A percentile compares a stretch with the other conserved stretches of the same genome.
Conservation (phyloP, 306 rosid species). For the Quillaja saponaria region DNA sequence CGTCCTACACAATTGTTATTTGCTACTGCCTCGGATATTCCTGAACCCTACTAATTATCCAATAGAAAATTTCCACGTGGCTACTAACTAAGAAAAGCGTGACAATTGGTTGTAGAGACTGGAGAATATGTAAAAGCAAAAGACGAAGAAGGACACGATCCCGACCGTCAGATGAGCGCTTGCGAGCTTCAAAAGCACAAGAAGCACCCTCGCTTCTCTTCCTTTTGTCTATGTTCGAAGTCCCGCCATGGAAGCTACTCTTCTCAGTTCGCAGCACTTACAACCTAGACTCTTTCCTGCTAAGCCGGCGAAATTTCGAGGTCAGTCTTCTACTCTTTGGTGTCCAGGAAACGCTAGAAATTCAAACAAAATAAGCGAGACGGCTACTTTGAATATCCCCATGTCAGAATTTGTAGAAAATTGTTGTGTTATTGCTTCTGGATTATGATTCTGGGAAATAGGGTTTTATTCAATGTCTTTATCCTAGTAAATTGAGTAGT, state of each 20-base stretch:
- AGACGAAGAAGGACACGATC: conserved; percentile 4
- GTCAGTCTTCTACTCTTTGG: conserved; percentile 38
- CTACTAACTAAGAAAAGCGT: not conserved
- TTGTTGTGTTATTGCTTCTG: not conserved
- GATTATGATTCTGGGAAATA: not conserved
- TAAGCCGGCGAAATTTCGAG: conserved; percentile 35
- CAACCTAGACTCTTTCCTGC: conserved; percentile 31
- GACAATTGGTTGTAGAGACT: not conserved
- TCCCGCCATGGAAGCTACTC: conserved; percentile 73
- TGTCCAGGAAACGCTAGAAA: not conserved
- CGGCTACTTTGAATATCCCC: not conserved
- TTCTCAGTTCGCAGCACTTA: conserved; percentile 45
- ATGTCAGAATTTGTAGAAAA: not conserved
- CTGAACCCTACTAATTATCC: not conserved
- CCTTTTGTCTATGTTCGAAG: not conserved
- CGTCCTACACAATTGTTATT: too few relatives aligned
- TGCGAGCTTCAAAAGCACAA: not conserved
- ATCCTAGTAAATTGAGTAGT: not conserved
- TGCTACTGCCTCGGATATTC: too few relatives aligned
- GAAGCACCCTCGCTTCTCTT: not conserved
- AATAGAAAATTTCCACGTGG: not conserved
- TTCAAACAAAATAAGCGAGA: not conserved
- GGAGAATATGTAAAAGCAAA: not conserved
- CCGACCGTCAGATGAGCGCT: conserved; percentile 10
- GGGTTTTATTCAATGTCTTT: not conserved